Conservation (phyloP, 2,329 filamentous ascomycete species). For the Parasarocladium wereldwijsianum region DNA sequence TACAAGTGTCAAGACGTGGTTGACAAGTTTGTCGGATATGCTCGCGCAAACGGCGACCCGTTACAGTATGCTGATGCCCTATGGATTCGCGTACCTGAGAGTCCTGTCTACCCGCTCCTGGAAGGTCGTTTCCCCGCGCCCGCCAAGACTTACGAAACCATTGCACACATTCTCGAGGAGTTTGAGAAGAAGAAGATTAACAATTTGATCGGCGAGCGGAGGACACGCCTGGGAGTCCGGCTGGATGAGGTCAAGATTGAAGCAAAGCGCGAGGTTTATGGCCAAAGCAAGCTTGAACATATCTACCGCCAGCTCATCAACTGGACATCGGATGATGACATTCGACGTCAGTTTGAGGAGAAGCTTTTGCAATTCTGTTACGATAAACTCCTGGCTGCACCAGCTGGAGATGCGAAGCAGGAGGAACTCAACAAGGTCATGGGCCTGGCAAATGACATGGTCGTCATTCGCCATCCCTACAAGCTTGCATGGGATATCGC, state of each 20-base stretch:
- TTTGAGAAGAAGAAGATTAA: constrained; percentile 87
- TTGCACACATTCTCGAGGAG: constrained; percentile 70
- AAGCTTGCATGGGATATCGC: constrained; percentile 81
- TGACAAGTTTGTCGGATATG: constrained; percentile 66
- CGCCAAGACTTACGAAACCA: constrained; percentile 62
- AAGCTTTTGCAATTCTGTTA: constrained; percentile 73
- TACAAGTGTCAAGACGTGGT: constrained; percentile 53
- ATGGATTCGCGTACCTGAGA: constrained; percentile 62
- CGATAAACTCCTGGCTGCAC: constrained; percentile 58
- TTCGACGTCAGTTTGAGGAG: constrained; percentile 76
- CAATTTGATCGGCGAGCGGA: constrained; percentile 73
- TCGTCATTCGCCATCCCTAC: constrained; percentile 87
- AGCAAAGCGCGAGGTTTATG: constrained; percentile 74
- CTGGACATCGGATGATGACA: constrained; percentile 78
- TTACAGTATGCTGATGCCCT: constrained; percentile 64
- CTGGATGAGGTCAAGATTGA: constrained; percentile 72
- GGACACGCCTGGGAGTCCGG: constrained; percentile 74
- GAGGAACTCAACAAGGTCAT: constrained; percentile 58
- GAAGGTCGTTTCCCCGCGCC: constrained; percentile 76
- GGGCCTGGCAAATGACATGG: constrained; percentile 77
- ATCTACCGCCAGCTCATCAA: constrained; percentile 76
- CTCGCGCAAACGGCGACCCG: constrained; percentile 56
- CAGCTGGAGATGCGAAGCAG: constrained; percentile 48
- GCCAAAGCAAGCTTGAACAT: constrained; percentile 60
- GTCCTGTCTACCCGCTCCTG: constrained; percentile 65